Evolutionary conservation across 306 rosid genomes (phyloP).

Genomic region (Lagenaria siceraria): DNA sequence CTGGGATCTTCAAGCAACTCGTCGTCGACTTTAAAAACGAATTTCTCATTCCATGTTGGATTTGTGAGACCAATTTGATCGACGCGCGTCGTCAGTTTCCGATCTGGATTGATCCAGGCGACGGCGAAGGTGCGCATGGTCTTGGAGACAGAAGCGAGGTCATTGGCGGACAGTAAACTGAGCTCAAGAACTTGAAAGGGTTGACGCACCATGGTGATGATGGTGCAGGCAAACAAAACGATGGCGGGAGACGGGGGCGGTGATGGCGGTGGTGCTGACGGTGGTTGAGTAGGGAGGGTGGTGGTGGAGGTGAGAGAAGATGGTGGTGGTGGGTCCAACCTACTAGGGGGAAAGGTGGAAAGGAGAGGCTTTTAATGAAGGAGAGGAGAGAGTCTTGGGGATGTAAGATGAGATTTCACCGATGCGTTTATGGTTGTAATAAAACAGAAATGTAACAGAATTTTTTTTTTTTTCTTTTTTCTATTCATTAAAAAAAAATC

Average conservation of each 20-base stretch:
- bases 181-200: conserved; percentile 44
- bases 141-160: conserved; percentile 32
- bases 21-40: conserved; percentile 50
- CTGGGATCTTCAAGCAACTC: conserved; percentile 22
- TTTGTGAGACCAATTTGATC: conserved; percentile 37
- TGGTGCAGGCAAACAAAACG: not conserved
- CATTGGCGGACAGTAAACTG: conserved; percentile 51
- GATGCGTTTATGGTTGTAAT: not conserved
- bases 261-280: not conserved
- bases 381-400: not conserved
- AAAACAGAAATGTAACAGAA: not conserved
- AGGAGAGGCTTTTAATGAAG: conserved; percentile 7
- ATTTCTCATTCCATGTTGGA: conserved; percentile 78
- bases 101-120: conserved; percentile 48
- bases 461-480: not conserved
- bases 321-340: not conserved
- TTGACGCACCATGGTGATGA: conserved; percentile 6
- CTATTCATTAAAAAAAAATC: too few species aligned
- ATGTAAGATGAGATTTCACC: not conserved
- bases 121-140: conserved; percentile 51
- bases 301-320: too few species aligned
- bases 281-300: not conserved
- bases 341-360: not conserved
- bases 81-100: conserved; percentile 38
- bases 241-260: not conserved